Evolutionary conservation across 2,329 filamentous ascomycete genomes (phyloP).

Genomic region (Neophaeococcomyces mojaviensis): DNA sequence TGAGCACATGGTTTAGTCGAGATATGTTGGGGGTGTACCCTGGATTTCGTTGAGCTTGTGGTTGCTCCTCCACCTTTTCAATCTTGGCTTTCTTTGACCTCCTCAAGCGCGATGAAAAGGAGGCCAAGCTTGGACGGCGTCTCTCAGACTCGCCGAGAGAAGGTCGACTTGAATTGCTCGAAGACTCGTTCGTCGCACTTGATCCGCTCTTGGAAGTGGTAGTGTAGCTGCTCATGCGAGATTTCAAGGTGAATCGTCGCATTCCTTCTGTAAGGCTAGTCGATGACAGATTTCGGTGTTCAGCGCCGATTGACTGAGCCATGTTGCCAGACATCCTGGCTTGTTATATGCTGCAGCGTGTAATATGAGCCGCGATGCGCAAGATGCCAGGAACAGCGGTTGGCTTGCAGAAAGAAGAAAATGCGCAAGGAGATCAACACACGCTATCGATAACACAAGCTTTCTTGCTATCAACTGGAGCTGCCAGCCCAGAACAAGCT

Average conservation of each 20-base stretch:
- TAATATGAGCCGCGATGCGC: too few species aligned
- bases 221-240: neutral
- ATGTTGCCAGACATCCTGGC: neutral
- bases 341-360: neutral
- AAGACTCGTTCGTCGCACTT: conserved; percentile 4
- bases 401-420: too few species aligned
- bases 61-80: neutral
- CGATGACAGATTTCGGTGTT: neutral
- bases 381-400: too few species aligned
- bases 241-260: neutral
- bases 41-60: neutral
- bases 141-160: neutral
- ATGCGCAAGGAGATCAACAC: too few species aligned
- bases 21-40: neutral
- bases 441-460: neutral
- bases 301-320: neutral
- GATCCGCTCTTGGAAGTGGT: neutral
- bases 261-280: neutral
- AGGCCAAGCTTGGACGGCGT: conserved; percentile 2
- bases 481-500: too few species aligned
- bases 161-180: conserved; percentile 6
- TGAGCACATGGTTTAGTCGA: neutral
- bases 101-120: conserved; percentile 5
- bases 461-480: too few species aligned
- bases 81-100: neutral